Base-by-base conservation (phyloP, 2,329 filamentous ascomycete species). In the Fusarium pininemorale region DNA sequence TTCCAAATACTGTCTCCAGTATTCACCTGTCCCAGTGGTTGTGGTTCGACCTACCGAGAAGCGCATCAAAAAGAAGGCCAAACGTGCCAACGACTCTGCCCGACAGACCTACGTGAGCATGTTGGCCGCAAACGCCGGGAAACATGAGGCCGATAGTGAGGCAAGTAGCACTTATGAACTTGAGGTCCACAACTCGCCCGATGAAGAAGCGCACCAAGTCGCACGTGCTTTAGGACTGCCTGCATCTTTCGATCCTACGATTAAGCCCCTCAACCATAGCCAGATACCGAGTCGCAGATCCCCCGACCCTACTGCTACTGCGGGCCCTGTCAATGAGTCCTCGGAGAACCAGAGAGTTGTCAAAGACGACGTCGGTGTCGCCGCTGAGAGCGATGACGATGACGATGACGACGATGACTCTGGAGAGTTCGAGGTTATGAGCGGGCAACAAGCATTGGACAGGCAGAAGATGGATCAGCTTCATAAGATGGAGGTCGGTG, bases 1-100 rank as follows among this genome's bases (percentile, higher is more conserved):
- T 50, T 97, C 94, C 32, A 98, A 98, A 80, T 98, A 98, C 83
- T 98, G 95, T 79, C 87, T 98, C 18, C 95, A 98, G 80, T 95
- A 97, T 81, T 97, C 94, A 4, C 95, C 95, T 0, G 94, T 98
- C 3, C 95, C 95, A 2, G 95, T 98, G 13, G 95, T 98, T 37
- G 95, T 98, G 38, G 95, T 98, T 15, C 90, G 95, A 8, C 95
- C 95, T 41, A 93, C 92, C 38, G 93, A 93, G 70, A 97, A 97
- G 84, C 92, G 95, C 26, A 90, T 94, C 79, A 96, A 96, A 84
- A 97, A 97, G 85, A 97, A 96, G 83, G 88, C 89, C 67, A 98
- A 98, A 85, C 91, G 95, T 37, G 89, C 91, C 57, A 91, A 93
- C 61, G 94, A 98, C 77, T 91, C 94, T 11, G 87, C 86, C 22